Base-by-base conservation (phyloP, 73 alveolate species). In the Tetrahymena thermophila region DNA sequence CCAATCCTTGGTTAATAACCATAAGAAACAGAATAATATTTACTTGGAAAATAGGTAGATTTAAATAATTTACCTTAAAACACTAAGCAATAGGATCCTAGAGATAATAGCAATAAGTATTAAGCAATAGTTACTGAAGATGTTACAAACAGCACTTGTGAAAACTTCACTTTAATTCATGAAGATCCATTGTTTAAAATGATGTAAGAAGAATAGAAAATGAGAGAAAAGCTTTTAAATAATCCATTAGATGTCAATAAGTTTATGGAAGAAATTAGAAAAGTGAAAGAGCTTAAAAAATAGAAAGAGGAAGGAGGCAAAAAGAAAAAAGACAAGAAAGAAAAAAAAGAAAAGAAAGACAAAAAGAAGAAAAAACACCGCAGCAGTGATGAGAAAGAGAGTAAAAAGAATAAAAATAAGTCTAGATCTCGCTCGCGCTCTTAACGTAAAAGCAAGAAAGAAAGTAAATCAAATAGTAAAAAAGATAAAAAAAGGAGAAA, bases 111-210 rank as follows among this genome's bases (percentile, higher is more conserved):
- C n/a, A 71, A 71, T 71, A 71, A 95, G 94, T 95, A 85, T 95
- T 93, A 95, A 57, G 94, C 95, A 10, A 94, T 95, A 11, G 93
- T 95, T 5, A 95, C 93, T 43, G 95, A 89, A 28, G 95, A 95
- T 35, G 94, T 93, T 28, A 95, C 97, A 19, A 95, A 95, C 94
- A 71, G 94, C 28, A 95, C 83, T 35, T 95, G 97, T 35, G 97
- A 95, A 35, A 94, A 95, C 57, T 95, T 95, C 35, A 94, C 94
- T 3, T 35, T 43, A 19, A 93, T 95, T 21, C 97, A 95, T 93
- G 97, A 95, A 35, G 97, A 95, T 55, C 97, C 97, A 7, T 42
- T 95, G 42, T 95, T 95, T n/a, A n/a, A 95, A 89, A 95, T 95
- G 43, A 95, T 95, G 97, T 35, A 95, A 50, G 97, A 94, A 21